phyloP scores from a whole-genome alignment of 2,329 filamentous ascomycete species.

The Scedosporium boydii region DNA sequence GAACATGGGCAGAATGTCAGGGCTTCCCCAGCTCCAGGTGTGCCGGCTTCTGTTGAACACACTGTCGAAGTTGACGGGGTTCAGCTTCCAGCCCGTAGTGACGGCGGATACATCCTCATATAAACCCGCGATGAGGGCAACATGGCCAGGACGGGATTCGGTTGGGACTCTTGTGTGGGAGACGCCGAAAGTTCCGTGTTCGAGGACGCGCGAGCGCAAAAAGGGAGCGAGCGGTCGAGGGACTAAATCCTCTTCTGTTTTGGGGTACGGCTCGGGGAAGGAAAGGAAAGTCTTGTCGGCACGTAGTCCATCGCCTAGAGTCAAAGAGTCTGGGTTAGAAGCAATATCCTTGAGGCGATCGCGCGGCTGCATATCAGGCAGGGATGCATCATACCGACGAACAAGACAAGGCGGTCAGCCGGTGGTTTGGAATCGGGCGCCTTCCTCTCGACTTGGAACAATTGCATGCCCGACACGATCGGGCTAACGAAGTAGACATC shows the following conservation, averaged over 20 bases:
- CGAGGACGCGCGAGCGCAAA: constrained; percentile 76
- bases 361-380: background rate
- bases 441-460: constrained; percentile 58
- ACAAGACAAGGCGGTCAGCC: constrained; percentile 82
- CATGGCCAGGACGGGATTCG: constrained; percentile 91
- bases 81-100: constrained; percentile 95
- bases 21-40: constrained; percentile 98
- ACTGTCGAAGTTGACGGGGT: constrained; percentile 96
- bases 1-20: constrained; percentile 97
- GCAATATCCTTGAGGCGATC: background rate
- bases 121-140: constrained; percentile 88
- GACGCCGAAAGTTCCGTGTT: constrained; percentile 90
- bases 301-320: constrained; percentile 73
- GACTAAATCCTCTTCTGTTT: constrained; percentile 53
- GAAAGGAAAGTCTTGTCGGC: constrained; percentile 97
- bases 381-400: constrained; percentile 57
- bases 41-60: constrained; percentile 95
- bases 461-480: constrained; percentile 89
- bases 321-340: background rate
- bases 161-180: constrained; percentile 96
- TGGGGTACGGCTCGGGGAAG: constrained; percentile 74
- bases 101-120: constrained; percentile 98
- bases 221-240: constrained; percentile 83
- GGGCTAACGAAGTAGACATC: constrained; percentile 98
- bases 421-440: constrained; percentile 54